These are phyloP conservation scores for Podila horticola DNA, from an alignment of 192 early-diverging fungal genomes.

Conservation along the genomic window DNA sequence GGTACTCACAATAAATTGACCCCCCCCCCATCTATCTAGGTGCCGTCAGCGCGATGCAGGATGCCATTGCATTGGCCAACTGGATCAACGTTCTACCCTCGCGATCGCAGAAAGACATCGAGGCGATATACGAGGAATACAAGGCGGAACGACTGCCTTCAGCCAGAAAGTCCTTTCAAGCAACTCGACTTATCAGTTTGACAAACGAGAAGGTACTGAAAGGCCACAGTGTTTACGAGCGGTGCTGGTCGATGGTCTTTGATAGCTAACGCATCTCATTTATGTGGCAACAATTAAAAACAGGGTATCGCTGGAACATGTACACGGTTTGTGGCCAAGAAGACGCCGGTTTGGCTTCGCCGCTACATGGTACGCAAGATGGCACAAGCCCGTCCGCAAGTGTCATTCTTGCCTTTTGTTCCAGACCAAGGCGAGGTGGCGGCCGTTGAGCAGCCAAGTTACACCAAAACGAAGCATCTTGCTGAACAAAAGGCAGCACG, in stretches of 20 bases:
- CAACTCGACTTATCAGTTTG: not conserved
- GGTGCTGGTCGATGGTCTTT: too few species aligned
- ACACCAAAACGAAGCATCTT: not conserved
- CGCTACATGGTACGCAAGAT: not conserved
- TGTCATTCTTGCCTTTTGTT: not conserved
- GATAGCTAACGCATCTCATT: too few species aligned
- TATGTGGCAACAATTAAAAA: not conserved
- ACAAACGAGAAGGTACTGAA: not conserved
- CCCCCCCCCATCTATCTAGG: not conserved
- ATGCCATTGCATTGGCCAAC: not conserved
- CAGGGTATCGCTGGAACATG: not conserved
- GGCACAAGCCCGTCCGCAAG: not conserved
- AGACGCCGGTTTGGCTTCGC: not conserved
- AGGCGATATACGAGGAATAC: not conserved
- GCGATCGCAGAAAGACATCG: not conserved
- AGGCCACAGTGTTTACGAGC: too few species aligned
- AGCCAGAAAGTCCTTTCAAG: not conserved
- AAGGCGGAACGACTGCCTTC: not conserved
- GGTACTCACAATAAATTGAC: not conserved
- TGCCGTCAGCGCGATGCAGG: not conserved
- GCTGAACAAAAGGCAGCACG: not conserved
- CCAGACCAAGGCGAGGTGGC: not conserved
- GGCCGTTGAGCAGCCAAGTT: not conserved
- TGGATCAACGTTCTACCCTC: slow-evolving; percentile 4
- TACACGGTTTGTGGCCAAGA: not conserved